Conservation (phyloP, 805 yeast genomes). For the Kuraishia molischiana region DNA sequence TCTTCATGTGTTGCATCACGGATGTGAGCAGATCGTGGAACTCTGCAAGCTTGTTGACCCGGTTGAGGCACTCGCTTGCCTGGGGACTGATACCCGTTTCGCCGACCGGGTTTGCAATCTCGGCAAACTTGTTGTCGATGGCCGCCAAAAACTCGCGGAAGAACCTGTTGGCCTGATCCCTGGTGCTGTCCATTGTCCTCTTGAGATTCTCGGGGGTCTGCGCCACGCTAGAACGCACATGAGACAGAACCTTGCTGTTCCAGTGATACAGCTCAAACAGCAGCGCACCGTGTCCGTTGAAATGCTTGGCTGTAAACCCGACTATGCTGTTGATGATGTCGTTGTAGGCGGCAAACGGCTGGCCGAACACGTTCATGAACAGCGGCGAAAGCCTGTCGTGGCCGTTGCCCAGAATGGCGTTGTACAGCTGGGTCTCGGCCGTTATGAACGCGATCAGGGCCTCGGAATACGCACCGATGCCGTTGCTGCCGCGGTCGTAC, state of each 20-base stretch:
- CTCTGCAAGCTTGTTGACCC: constrained; percentile 55
- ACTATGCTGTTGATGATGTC: constrained; percentile 27
- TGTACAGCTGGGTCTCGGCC: constrained; percentile 38
- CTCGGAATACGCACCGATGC: constrained; percentile 42
- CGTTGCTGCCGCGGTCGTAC: constrained; percentile 53
- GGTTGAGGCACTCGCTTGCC: constrained; percentile 63
- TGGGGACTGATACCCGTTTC: constrained; percentile 52
- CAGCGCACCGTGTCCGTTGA: constrained; percentile 39
- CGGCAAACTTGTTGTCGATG: constrained; percentile 35
- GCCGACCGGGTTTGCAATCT: constrained; percentile 17
- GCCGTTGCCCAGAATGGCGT: constrained; percentile 27
- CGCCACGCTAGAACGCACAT: constrained; percentile 6
- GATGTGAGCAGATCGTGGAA: constrained; percentile 40
- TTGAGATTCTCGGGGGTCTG: not conserved
- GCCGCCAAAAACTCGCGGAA: constrained; percentile 1
- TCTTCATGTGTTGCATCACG: constrained; percentile 39
- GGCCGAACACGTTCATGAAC: constrained; percentile 22
- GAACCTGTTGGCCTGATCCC: not conserved
- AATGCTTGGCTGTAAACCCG: constrained; percentile 27
- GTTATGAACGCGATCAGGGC: constrained; percentile 38
- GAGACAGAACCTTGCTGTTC: constrained; percentile 7
- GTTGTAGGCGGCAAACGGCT: constrained; percentile 27
- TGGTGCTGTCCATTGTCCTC: not conserved
- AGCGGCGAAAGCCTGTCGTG: constrained; percentile 16
- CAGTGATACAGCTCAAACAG: constrained; percentile 40